Evolutionary conservation across 192 early-diverging fungal genomes (phyloP), one percentile per base, ranked within the genome.

Genomic region (Gaertneriomyces semiglobifer): DNA sequence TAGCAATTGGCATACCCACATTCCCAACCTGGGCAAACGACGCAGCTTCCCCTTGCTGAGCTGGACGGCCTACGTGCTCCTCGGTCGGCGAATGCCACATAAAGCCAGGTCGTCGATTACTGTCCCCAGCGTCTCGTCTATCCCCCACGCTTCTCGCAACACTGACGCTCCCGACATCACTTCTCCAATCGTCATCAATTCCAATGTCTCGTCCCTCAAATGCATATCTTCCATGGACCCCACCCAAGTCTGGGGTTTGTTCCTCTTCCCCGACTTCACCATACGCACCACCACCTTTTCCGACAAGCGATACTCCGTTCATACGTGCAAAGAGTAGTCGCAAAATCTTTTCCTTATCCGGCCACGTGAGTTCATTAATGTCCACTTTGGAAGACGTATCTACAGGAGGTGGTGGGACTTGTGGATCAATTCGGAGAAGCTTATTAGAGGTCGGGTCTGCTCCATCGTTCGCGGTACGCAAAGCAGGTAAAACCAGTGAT

Each of bases 281-380:
- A 52, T 42, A 59, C 8, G 58, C 48, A 4, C 68, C 68, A 18
- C 65, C 65, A 45, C n/a, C 44, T 16, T 58, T 60, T 8, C 68
- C 68, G 11, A 60, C 77, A 16, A 84, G 68, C 10, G 73, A 65
- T 6, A 81, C 53, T 1, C 83, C 83, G 60, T 86, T 86, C 85
- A 86, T 86, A 46, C 84, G 81, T 6, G 83, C 83, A 79, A 86
- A 86, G 40, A 86, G 71, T 9, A 86, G 60, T 1, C 85, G 72
- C 55, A 86, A 54, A n/a, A 86, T 70, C 46, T 78, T 73, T 65
- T 86, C 85, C 58, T 82, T 82, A 62, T 86, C 85, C 1, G 42
- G 54, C 85, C 83, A 85, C 10, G 56, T 48, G 11, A 86, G 71
- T 3, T 83, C 82, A 16, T 45, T 44, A 25, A 86, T 73, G 44